Percentiles rank a stretch among this genome's conserved stretches.
phyloP scores from a whole-genome alignment of 768 basidiomycete genomes.

The Lactarius akahatsu region DNA sequence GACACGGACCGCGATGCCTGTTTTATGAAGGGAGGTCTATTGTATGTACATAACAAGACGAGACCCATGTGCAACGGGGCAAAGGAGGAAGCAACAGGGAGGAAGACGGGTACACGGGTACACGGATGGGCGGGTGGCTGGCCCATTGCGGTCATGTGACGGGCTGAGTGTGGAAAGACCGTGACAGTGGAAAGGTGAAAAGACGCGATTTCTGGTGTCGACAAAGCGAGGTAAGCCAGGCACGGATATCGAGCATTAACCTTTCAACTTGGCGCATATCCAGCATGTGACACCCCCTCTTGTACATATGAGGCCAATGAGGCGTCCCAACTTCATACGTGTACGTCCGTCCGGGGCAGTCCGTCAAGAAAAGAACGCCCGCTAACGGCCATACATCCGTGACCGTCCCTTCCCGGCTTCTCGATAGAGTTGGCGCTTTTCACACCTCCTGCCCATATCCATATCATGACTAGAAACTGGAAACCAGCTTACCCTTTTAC shows the following conservation, averaged over 20 bases:
- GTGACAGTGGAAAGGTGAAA: neutral
- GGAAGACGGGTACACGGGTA: neutral
- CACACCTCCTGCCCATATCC: constrained; percentile 28
- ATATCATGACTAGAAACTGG: constrained; percentile 55
- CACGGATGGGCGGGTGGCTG: neutral
- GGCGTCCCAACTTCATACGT: constrained; percentile 17
- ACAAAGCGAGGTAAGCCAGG: constrained; percentile 16
- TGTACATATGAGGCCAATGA: constrained; percentile 16
- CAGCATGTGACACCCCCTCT: constrained; percentile 27
- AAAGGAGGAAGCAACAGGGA: neutral
- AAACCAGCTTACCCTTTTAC: constrained; percentile 35
- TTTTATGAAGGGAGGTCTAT: constrained; percentile 35
- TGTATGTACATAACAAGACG: constrained; percentile 30
- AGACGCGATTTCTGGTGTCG: constrained; percentile 14
- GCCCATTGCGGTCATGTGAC: constrained; percentile 22
- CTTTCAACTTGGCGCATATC: constrained; percentile 12
- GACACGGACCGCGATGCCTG: constrained; percentile 15
- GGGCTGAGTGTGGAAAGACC: neutral
- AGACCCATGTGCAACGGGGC: constrained; percentile 37
- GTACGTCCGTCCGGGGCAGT: constrained; percentile 25
- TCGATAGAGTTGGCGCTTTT: constrained; percentile 26
- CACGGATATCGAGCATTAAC: constrained; percentile 22
- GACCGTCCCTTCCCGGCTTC: constrained; percentile 23
- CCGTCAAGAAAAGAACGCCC: constrained; percentile 20
- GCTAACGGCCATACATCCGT: constrained; percentile 3